Conservation (phyloP, 805 yeast species). For the Starmera amethionina region DNA sequence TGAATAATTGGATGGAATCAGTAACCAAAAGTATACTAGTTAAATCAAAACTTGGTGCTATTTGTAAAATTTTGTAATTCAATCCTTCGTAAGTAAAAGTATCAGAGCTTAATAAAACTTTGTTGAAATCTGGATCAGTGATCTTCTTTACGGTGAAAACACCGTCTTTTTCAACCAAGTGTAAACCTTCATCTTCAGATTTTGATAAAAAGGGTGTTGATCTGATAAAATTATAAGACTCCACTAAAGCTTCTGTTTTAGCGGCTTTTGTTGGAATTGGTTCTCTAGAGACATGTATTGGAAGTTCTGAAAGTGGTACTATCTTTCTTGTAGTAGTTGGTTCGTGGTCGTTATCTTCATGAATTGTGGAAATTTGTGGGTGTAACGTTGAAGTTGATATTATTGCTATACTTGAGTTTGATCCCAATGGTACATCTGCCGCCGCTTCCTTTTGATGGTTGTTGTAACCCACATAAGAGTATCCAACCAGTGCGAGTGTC, state of each 20-base stretch:
- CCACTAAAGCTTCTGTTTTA: neutral
- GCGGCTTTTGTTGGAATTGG: slow-evolving; percentile 4
- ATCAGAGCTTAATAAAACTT: slow-evolving; percentile 17
- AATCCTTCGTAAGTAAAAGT: slow-evolving; percentile 33
- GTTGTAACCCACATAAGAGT: neutral
- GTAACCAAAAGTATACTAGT: slow-evolving; percentile 47
- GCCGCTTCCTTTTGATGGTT: neutral
- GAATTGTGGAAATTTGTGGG: too few relatives aligned
- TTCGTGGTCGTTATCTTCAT: too few relatives aligned
- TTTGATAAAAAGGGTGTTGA: slow-evolving; percentile 16
- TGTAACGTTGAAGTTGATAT: neutral
- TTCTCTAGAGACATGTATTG: slow-evolving; percentile 3
- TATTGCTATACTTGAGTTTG: neutral
- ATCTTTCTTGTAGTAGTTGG: neutral
- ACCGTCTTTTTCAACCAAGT: slow-evolving; percentile 14
- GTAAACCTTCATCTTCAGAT: slow-evolving; percentile 35
- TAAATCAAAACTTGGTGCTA: slow-evolving; percentile 34
- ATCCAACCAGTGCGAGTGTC: neutral
- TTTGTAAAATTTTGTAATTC: slow-evolving; percentile 27
- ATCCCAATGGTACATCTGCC: neutral
- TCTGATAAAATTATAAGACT: slow-evolving; percentile 16
- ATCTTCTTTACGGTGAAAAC: slow-evolving; percentile 22
- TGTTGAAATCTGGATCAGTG: slow-evolving; percentile 14
- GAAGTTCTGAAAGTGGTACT: slow-evolving; percentile 3
- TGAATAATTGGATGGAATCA: slow-evolving; percentile 40